Conservation (phyloP, 2,329 filamentous ascomycete species). For the Venturia effusa region DNA sequence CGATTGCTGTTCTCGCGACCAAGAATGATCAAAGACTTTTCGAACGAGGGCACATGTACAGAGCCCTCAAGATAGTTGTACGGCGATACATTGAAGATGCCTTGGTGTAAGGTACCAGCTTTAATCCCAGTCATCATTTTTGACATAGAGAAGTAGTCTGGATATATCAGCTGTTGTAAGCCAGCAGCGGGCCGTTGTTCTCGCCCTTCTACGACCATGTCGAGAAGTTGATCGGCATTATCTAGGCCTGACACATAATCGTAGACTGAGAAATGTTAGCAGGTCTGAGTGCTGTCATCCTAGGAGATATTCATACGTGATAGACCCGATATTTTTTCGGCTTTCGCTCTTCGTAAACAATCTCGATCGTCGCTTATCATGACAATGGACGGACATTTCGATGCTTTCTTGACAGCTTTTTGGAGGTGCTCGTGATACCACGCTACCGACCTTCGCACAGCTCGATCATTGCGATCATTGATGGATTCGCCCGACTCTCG, state of each 20-base stretch:
- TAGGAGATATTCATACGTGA: conserved; percentile 30
- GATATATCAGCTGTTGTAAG: conserved; percentile 66
- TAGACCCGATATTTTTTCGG: conserved; percentile 59
- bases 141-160: conserved; percentile 73
- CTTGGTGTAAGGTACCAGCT: conserved; percentile 80
- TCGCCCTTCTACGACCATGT: conserved; percentile 81
- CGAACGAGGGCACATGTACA: conserved; percentile 80
- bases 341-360: conserved; percentile 71
- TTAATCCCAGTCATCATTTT: conserved; percentile 93
- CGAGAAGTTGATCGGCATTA: conserved; percentile 73
- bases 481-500: conserved; percentile 71
- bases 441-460: conserved; percentile 71
- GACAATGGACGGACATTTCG: conserved; percentile 62
- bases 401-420: conserved; percentile 41
- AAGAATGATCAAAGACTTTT: conserved; percentile 76
- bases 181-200: conserved; percentile 55
- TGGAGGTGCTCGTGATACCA: conserved; percentile 85
- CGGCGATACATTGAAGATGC: conserved; percentile 88
- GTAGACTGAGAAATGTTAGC: conserved; percentile 22
- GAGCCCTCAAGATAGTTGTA: conserved; percentile 97
- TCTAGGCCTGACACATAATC: conserved; percentile 79
- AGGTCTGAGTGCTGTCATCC: not conserved
- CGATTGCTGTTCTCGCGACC: conserved; percentile 95
- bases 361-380: conserved; percentile 92
- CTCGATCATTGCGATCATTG: conserved; percentile 93